Evolutionary conservation across 1,284 basidiomycete species (phyloP), one percentile per base, ranked within the genome.

Genomic region (Melampsora americana): DNA sequence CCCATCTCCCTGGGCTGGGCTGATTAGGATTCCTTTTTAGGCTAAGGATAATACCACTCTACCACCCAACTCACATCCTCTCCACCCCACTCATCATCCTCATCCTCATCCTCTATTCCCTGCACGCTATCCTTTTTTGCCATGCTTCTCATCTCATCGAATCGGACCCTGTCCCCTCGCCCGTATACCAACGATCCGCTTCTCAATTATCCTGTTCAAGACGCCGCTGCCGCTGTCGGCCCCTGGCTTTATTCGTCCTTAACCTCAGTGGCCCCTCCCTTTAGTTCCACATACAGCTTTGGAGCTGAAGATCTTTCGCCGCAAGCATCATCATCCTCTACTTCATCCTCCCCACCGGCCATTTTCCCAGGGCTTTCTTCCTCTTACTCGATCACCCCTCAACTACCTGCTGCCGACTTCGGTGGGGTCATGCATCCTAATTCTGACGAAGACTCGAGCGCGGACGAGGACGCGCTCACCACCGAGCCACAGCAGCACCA

Each of bases 181-280:
- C 71, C 71, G 71, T 66, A 66, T 50, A 48, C 56, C 65, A 74
- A 62, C 71, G 71, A 74, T 74, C 62, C 71, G 64, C 59, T 74
- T 66, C 71, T 66, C 53, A 74, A 66, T 56, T 74, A 66, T 56
- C 71, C 30, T 66, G 50, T 66, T 62, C 64, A 66, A 50, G 62
- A 74, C 64, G 62, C 71, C 64, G 71, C 71, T 62, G 71, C 71
- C 64, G 71, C 71, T 74, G 64, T 74, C 71, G 71, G 62, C 64
- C 71, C 71, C 71, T 74, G 71, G 71, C 71, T 74, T 60, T 53
- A 61, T 64, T 39, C 35, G 23, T 53, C 50, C 50, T 20, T 53
- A 18, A 53, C 18, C 50, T 53, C 50, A 53, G 50, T 53, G 23
- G 16, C 50, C 23, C 50, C 50, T 53, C 50, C 50, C 50, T 53